These are phyloP conservation scores for Piloderma croceum DNA, from an alignment of 768 basidiomycete genomes.

Conservation along the genomic window DNA sequence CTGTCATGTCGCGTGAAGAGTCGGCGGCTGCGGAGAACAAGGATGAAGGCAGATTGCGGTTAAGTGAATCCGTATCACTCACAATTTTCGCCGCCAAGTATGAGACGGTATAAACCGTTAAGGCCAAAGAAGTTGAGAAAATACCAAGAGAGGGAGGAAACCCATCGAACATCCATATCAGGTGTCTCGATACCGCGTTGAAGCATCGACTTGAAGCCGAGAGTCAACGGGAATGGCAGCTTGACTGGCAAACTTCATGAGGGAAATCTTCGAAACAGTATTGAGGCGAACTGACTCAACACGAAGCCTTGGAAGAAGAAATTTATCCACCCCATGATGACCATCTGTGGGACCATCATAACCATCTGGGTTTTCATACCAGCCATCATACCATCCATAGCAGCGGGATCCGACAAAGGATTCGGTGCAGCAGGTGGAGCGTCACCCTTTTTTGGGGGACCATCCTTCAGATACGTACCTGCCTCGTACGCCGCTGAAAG, in stretches of 20 bases:
- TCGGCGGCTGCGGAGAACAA: constrained; percentile 56
- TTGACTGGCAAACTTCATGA: constrained; percentile 47
- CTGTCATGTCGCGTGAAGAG: constrained; percentile 66
- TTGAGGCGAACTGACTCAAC: constrained; percentile 64
- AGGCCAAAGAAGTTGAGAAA: constrained; percentile 98
- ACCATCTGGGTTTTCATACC: constrained; percentile 99
- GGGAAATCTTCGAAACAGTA: not conserved
- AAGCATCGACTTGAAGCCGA: constrained; percentile 97
- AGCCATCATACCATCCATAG: constrained; percentile 98
- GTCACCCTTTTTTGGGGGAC: constrained; percentile 59
- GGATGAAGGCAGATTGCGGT: constrained; percentile 10
- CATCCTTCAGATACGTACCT: constrained; percentile 85
- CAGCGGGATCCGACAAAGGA: constrained; percentile 81
- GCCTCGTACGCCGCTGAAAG: constrained; percentile 65
- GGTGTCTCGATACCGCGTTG: constrained; percentile 92
- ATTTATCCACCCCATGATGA: constrained; percentile 99
- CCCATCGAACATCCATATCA: constrained; percentile 98
- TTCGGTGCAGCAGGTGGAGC: constrained; percentile 60
- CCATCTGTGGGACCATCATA: constrained; percentile 98
- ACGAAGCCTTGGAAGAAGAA: constrained; percentile 99
- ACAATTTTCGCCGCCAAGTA: constrained; percentile 90
- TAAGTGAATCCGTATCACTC: constrained; percentile 22
- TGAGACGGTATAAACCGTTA: constrained; percentile 90
- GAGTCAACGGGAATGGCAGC: constrained; percentile 91
- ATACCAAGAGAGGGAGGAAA: constrained; percentile 98